Percentiles rank a stretch among this genome's conserved stretches.
phyloP scores from a whole-genome alignment of 2,329 filamentous ascomycete genomes.

The Nigrograna mackinnonii region DNA sequence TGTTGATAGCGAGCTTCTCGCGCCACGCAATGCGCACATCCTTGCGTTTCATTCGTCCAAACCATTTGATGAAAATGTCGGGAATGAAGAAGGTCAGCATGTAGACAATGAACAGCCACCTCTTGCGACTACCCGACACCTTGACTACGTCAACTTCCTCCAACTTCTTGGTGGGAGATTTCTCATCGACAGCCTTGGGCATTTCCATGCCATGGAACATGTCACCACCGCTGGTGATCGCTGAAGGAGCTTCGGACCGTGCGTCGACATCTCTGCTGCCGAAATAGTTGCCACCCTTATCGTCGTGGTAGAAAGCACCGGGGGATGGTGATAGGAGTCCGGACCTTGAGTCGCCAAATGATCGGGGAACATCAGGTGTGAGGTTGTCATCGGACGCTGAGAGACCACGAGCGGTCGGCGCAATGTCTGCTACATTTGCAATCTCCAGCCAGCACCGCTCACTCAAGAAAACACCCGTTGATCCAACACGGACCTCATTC shows the following conservation, averaged over 20 bases:
- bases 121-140: constrained; percentile 78
- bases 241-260: constrained; percentile 93
- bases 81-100: constrained; percentile 85
- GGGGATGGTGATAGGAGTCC: constrained; percentile 59
- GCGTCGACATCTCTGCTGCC: constrained; percentile 77
- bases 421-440: constrained; percentile 65
- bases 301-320: constrained; percentile 68
- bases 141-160: constrained; percentile 86
- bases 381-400: constrained; percentile 59
- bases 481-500: constrained; percentile 88
- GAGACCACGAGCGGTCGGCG: constrained; percentile 51
- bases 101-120: constrained; percentile 87
- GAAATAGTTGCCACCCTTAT: constrained; percentile 84
- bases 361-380: constrained; percentile 54
- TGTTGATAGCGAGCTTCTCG: constrained; percentile 96
- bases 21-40: constrained; percentile 93
- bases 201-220: constrained; percentile 99
- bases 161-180: constrained; percentile 87
- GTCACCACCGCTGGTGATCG: constrained; percentile 79
- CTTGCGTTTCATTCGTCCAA: constrained; percentile 88
- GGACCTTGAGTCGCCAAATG: constrained; percentile 63
- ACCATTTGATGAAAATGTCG: constrained; percentile 74
- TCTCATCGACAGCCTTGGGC: constrained; percentile 90
- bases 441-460: constrained; percentile 95
- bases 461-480: constrained; percentile 92